Evolutionary conservation across 768 basidiomycete genomes (phyloP).

Genomic region (Crassisporium funariophilum): DNA sequence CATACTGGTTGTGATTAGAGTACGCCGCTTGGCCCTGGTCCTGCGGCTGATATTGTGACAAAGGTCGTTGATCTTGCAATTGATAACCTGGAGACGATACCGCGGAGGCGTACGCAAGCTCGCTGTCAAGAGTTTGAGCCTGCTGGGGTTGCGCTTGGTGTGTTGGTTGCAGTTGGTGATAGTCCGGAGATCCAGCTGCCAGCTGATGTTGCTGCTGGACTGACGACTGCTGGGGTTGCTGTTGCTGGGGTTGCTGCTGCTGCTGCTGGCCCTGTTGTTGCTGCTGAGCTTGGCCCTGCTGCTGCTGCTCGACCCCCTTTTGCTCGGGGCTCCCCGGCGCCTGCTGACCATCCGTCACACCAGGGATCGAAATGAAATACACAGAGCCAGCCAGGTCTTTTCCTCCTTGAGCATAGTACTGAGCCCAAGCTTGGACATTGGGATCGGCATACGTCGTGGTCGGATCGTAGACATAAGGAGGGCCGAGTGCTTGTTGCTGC

Average conservation of each 20-base stretch:
- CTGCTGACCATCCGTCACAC: constrained; percentile 56
- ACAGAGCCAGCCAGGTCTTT: constrained; percentile 72
- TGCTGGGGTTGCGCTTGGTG: constrained; percentile 9
- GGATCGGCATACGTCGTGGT: constrained; percentile 70
- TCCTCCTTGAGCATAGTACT: constrained; percentile 83
- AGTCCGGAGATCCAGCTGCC: neutral
- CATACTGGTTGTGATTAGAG: constrained; percentile 18
- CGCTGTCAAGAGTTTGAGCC: constrained; percentile 5
- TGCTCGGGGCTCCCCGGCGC: constrained; percentile 14
- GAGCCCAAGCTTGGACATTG: constrained; percentile 85
- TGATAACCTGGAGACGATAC: constrained; percentile 8
- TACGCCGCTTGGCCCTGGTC: constrained; percentile 19
- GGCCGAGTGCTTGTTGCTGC: constrained; percentile 27
- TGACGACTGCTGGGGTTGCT: neutral
- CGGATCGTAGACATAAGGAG: constrained; percentile 64
- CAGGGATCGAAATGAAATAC: constrained; percentile 80
- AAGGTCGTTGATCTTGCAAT: constrained; percentile 12
- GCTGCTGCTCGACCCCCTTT: constrained; percentile 11
- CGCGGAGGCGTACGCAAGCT: constrained; percentile 7
- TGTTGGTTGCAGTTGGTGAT: neutral
- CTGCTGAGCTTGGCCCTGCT: constrained; percentile 13
- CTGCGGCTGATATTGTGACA: constrained; percentile 26
- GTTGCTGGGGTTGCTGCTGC: constrained; percentile 4
- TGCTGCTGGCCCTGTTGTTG: constrained; percentile 25
- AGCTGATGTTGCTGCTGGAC: neutral